Evolutionary conservation across 805 yeast species (phyloP), one percentile per base, ranked within the genome.

Genomic region (Candida xyloterini): DNA sequence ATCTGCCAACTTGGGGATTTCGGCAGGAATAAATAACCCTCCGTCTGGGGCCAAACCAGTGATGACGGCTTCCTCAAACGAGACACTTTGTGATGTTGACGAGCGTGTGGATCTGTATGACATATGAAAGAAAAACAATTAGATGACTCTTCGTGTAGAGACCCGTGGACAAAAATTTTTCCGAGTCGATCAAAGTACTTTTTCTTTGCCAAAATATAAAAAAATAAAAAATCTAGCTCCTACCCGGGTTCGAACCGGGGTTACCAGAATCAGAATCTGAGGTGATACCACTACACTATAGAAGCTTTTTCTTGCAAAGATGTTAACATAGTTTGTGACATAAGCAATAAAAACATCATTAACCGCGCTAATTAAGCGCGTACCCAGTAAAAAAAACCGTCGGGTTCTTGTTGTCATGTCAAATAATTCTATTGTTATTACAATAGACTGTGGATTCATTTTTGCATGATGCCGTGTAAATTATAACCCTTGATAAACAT

Each of bases 41-140:
- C 99, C 99, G 61, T 95, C 99, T 33, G 85, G 79, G 38, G 98
- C 98, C 56, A 93, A 73, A 37, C 99, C 99, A 42, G 84, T 84
- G 63, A 85, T 80, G 42, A 86, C 84, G 15, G 84, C 91, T 38
- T 80, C 89, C 62, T 86, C 95, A 50, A 86, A 86, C 5, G 88
- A 73, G 35, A 76, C 70, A 7, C 73, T 59, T 52, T 77, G 76
- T 13, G 65, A 60, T 2, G 57, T 59, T 14, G 74, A 44, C 3
- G 85, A 76, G 63, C 95, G 81, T n/a, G 95, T 83, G 14, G 95
- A 85, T 68, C 91, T 81, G 62, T 85, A 85, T 27, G 69, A 66
- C 70, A 78, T 13, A 7, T 7, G 15, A 16, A 26, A 13, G n/a
- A 33, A 30, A 13, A 27, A 34, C 29, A 21, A 20, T 15, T 27